Evolutionary conservation across 768 basidiomycete genomes (phyloP).

Genomic region (Galerina marginata): DNA sequence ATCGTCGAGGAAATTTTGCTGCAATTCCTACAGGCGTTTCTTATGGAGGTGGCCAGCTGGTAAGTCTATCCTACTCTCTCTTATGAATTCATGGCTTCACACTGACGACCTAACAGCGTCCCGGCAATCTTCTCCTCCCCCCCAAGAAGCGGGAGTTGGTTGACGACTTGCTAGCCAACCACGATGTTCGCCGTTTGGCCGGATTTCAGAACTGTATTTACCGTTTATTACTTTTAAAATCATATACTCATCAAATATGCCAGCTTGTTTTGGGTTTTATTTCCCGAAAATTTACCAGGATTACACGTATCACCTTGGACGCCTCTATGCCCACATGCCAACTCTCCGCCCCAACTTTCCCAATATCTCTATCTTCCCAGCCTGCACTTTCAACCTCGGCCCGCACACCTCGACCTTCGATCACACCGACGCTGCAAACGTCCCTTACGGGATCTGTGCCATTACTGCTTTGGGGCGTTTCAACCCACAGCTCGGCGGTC

Average conservation of each 20-base stretch:
- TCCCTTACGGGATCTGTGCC: conserved; percentile 4
- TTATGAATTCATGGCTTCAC: too few relatives aligned
- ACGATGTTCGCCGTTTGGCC: neutral
- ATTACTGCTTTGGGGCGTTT: conserved; percentile 6
- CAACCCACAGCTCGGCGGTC: neutral
- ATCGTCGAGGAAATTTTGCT: neutral
- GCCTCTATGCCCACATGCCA: neutral
- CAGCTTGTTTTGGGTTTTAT: neutral
- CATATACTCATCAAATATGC: too few relatives aligned
- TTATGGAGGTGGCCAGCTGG: neutral
- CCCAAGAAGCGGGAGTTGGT: neutral
- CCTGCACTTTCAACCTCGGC: conserved; percentile 9
- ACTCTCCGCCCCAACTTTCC: conserved; percentile 4
- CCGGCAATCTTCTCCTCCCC: neutral
- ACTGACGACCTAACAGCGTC: neutral
- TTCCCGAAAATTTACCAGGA: neutral
- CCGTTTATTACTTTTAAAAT: too few relatives aligned
- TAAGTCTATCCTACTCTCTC: neutral
- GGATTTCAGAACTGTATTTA: neutral
- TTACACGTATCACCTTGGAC: neutral
- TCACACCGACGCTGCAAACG: conserved; percentile 8
- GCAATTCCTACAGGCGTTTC: neutral
- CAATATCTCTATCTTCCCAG: neutral
- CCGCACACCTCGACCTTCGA: conserved; percentile 2
- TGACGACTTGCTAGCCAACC: neutral